A percentile compares a stretch with the other conserved stretches of the same genome.
These are phyloP conservation scores for Fusarium proliferatum DNA, from an alignment of 2,329 filamentous ascomycete genomes.

Conservation along the genomic window DNA sequence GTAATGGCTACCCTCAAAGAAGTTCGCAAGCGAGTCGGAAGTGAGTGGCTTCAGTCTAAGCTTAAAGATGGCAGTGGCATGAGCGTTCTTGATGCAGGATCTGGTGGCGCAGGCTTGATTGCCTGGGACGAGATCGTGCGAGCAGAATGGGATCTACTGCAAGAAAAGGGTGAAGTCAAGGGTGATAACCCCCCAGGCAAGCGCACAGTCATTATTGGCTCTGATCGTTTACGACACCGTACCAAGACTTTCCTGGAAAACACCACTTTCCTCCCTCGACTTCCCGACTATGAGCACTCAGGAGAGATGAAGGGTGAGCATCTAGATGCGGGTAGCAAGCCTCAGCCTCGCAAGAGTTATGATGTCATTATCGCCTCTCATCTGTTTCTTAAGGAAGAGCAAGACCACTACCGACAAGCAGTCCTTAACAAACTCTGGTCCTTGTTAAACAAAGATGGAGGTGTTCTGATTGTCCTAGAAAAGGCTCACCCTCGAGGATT, in stretches of 20 bases:
- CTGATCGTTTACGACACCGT: constrained; percentile 78
- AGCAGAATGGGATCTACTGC: constrained; percentile 83
- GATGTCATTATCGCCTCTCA: constrained; percentile 94
- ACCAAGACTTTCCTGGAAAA: constrained; percentile 83
- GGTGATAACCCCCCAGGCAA: constrained; percentile 70
- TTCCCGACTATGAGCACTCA: constrained; percentile 86
- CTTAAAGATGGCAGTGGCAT: constrained; percentile 67
- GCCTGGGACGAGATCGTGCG: constrained; percentile 83
- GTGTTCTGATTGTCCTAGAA: constrained; percentile 87
- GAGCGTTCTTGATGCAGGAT: constrained; percentile 78
- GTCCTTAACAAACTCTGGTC: constrained; percentile 91
- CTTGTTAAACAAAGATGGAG: constrained; percentile 83
- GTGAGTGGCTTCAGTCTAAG: constrained; percentile 74
- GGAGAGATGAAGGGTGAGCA: constrained; percentile 67
- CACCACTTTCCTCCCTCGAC: constrained; percentile 89
- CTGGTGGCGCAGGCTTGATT: constrained; percentile 76
- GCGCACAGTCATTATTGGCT: constrained; percentile 83
- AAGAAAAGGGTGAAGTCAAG: constrained; percentile 57
- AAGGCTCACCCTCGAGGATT: constrained; percentile 94
- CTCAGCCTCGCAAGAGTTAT: constrained; percentile 77
- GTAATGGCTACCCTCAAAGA: constrained; percentile 76
- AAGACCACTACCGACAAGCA: constrained; percentile 80
- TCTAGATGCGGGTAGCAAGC: constrained; percentile 66
- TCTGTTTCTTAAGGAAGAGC: constrained; percentile 78
- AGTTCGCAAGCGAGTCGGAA: constrained; percentile 77